Evolutionary conservation across 148 eudicot genomes (phyloP).

Genomic region (Chenopodium album): DNA sequence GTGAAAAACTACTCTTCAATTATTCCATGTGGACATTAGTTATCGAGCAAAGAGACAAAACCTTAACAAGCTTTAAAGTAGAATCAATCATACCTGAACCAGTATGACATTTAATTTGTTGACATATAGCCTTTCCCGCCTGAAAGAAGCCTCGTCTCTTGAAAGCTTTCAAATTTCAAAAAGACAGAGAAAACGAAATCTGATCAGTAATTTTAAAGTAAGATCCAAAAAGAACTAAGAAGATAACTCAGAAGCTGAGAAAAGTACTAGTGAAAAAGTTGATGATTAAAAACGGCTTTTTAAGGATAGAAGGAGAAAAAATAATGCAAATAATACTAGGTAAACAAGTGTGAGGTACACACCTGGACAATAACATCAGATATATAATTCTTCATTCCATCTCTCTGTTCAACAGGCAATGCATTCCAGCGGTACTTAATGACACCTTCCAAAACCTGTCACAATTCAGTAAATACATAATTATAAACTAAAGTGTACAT

Average conservation of each 20-base stretch:
- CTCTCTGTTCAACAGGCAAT: slow-evolving; percentile 85
- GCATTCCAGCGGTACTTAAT: slow-evolving; percentile 98
- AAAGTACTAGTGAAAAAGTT: not conserved
- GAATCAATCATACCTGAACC: slow-evolving; percentile 67
- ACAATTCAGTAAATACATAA: not conserved
- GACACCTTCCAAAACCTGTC: slow-evolving; percentile 92
- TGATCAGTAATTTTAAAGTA: not conserved
- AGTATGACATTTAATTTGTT: slow-evolving; percentile 86
- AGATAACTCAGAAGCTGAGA: not conserved
- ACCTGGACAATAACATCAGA: slow-evolving; percentile 98
- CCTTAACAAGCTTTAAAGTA: not conserved
- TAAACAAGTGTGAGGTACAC: not conserved
- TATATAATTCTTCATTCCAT: slow-evolving; percentile 97
- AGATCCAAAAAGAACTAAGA: not conserved
- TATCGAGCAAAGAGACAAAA: not conserved
- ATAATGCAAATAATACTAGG: no score
- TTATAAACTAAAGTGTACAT: not conserved
- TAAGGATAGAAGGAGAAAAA: no score
- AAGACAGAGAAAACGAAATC: not conserved
- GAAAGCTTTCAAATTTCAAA: slow-evolving; percentile 52
- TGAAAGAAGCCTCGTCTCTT: slow-evolving; percentile 78
- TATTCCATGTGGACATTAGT: not conserved
- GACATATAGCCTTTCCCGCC: slow-evolving; percentile 91
- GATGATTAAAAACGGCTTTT: not conserved
- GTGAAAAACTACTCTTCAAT: not conserved